Evolutionary conservation across 495 filamentous ascomycete species (phyloP).

Genomic region (Daldinia bambusicola): DNA sequence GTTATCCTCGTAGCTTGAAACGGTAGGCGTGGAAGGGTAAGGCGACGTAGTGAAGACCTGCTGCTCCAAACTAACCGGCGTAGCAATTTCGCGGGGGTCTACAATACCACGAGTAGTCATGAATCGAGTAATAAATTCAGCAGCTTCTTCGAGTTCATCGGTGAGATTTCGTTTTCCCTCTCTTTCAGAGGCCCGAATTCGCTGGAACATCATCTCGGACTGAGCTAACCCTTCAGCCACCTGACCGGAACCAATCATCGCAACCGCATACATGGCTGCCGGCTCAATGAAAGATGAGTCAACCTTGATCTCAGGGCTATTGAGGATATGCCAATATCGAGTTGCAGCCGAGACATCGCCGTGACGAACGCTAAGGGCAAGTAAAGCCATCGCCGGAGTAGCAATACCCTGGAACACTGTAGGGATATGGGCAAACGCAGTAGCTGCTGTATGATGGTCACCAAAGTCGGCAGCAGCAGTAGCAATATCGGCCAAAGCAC

Average conservation of each 20-base stretch:
- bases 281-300: conserved; percentile 81
- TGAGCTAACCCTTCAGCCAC: conserved; percentile 78
- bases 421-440: conserved; percentile 70
- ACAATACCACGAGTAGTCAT: conserved; percentile 68
- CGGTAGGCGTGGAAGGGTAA: conserved; percentile 51
- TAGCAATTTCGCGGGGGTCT: conserved; percentile 57
- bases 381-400: conserved; percentile 78
- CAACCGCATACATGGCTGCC: conserved; percentile 84
- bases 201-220: conserved; percentile 82
- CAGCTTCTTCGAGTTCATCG: conserved; percentile 87
- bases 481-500: conserved; percentile 58
- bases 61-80: conserved; percentile 44
- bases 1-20: conserved; percentile 72
- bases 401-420: conserved; percentile 62
- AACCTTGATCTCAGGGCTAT: conserved; percentile 64
- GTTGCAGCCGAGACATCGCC: conserved; percentile 80
- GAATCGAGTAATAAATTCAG: conserved; percentile 80
- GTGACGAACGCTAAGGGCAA: conserved; percentile 83
- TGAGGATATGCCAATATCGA: conserved; percentile 79
- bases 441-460: conserved; percentile 72
- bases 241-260: conserved; percentile 81
- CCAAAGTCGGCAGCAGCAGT: conserved; percentile 80
- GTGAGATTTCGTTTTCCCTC: conserved; percentile 62
- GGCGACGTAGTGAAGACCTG: conserved; percentile 50
- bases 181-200: conserved; percentile 69